Evolutionary conservation across 495 filamentous ascomycete genomes (phyloP), one percentile per base, ranked within the genome.

Genomic region (Letharia lupina): DNA sequence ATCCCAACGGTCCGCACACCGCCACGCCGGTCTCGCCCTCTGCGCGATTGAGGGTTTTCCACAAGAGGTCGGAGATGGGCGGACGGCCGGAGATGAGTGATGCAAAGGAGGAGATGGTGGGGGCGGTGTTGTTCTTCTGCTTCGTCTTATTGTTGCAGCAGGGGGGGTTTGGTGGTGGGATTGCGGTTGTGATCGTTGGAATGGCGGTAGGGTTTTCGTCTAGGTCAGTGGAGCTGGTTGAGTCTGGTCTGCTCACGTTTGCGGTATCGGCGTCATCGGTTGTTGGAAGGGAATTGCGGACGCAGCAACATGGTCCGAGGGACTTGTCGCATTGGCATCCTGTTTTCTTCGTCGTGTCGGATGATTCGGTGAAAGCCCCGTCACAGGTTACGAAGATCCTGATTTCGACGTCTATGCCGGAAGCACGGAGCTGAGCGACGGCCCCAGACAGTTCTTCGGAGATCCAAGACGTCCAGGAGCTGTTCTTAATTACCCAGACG

Each of bases 21-120:
- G 90, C 89, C 0, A 96, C 89, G 0, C 87, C 89, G 13, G 84
- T 91, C 79, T 96, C 92, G 3, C 92, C 93, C 18, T 81, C 79
- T 1, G 91, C 91, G 31, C 82, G 83, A 74, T 96, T 91, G 0
- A 96, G 72, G 31, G 79, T 73, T 61, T 77, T 80, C 47, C 78
- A 76, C 35, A 89, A 80, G 50, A 88, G n/a, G 3, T 41, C 42
- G 28, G 44, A 33, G 48, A 61, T 61, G 20, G 60, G 59, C 7
- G 67, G 67, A 8, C 67, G 63, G 40, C 67, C 67, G n/a, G 63
- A 65, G 42, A 1, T 31, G 64, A 66, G 57, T 23, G 58, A 50
- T 48, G 56, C 58, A 40, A 61, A 7, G 54, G 52, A 60, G 42
- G 47, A 42, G 15, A 45, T 6, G n/a, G 50, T 10, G 37, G 16